Base-by-base conservation (phyloP, 2,329 filamentous ascomycete species). In the Trichoderma cornu-damae region DNA sequence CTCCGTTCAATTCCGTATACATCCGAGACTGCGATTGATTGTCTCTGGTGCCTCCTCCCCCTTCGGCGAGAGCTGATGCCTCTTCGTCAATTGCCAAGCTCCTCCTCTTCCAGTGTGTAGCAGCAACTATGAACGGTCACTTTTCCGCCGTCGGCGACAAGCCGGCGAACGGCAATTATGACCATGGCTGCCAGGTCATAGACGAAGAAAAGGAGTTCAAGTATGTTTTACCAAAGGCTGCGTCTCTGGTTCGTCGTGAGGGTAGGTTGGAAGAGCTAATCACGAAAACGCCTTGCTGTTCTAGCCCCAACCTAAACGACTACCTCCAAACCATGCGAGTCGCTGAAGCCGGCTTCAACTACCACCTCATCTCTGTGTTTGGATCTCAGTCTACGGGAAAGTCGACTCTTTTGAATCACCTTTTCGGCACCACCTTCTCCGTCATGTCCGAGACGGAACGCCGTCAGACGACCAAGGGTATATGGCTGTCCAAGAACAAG, bases 401-500 rank as follows among this genome's bases (percentile, higher is more conserved):
- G 77, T 97, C 94, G 44, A 99, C 94, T 5, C 82, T 99, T 44
- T 85, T 99, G 63, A 99, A 99, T 77, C 81, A 93, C 74, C 85
- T 99, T 58, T 99, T 99, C 71, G 90, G 90, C 62, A 99, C 94
- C 64, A 82, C 92, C 58, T 99, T 99, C 77, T 93, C 90, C 65
- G 93, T 99, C 70, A 99, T 99, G 94, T 90, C 90, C 66, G 94
- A 99, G 79, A 81, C 85, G 61, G 91, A 96, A 73, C 85, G 94
- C 63, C 86, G 91, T 61, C 94, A 99, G 79, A 99, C 94, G 0
- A 99, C 94, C 43, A 99, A 97, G 79, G 94, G 94, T 69, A 99
- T 99, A 71, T 99, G 94, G 94, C 88, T 99, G 87, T 96, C 92
- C 63, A 96, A 96, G 78, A 97, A 97, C 75, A 96, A 96, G 78